phyloP scores from a whole-genome alignment of 768 basidiomycete species.

The Psilocybe cubensis region DNA sequence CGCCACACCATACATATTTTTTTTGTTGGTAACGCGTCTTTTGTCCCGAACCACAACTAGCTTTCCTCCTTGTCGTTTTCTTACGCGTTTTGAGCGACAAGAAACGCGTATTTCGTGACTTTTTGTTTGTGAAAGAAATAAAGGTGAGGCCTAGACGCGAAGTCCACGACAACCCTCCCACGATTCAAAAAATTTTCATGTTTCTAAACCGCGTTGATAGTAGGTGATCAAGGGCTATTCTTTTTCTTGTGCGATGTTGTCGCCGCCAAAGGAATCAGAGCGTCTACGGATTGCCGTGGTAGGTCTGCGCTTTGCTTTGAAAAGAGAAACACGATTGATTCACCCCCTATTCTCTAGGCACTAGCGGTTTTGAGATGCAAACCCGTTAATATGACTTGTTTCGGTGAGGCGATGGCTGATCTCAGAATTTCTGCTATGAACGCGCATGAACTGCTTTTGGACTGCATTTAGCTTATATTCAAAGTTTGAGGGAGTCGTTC shows the following conservation, averaged over 20 bases:
- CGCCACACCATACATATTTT: too few relatives aligned
- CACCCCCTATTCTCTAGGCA: slow-evolving; percentile 36
- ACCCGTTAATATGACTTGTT: slow-evolving; percentile 41
- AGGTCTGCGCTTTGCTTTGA: slow-evolving; percentile 23
- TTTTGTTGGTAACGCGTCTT: too few relatives aligned
- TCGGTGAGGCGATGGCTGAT: slow-evolving; percentile 34
- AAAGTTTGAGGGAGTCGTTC: slow-evolving; percentile 36
- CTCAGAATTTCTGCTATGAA: not conserved
- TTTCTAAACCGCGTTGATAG: not conserved
- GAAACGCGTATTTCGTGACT: too few relatives aligned
- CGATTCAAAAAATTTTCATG: not conserved
- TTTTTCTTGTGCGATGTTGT: not conserved
- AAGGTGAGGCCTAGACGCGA: too few relatives aligned
- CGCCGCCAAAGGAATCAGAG: not conserved
- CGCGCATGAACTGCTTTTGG: not conserved
- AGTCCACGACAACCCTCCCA: too few relatives aligned
- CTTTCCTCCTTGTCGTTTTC: too few relatives aligned
- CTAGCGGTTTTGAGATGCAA: slow-evolving; percentile 49
- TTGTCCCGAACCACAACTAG: too few relatives aligned
- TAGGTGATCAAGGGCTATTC: not conserved
- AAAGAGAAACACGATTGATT: not conserved
- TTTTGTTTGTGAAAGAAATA: too few relatives aligned
- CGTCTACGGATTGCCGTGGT: slow-evolving; percentile 4
- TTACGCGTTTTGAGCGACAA: too few relatives aligned
- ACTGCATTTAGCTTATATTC: slow-evolving; percentile 48